A percentile compares a stretch with the other conserved stretches of the same genome.
These are phyloP conservation scores for Candida endomychidarum DNA, from an alignment of 805 yeast genomes.

Conservation along the genomic window DNA sequence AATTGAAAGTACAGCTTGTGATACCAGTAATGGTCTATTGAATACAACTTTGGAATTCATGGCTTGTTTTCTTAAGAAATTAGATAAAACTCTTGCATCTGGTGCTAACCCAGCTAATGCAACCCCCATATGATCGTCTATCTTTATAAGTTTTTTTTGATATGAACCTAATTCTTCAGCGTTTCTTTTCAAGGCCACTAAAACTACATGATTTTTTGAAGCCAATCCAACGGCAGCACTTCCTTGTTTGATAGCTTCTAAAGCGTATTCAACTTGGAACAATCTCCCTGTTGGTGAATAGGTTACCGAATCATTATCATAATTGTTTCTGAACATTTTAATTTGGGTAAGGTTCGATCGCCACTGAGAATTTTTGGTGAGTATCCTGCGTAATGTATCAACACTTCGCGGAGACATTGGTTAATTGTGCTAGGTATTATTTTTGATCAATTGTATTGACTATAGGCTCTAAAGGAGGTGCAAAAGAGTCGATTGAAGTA, in stretches of 20 bases:
- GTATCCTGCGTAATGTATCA: conserved; percentile 2
- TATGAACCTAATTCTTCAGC: conserved; percentile 97
- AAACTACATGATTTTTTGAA: conserved; percentile 81
- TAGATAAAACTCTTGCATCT: conserved; percentile 92
- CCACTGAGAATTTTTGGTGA: conserved; percentile 2
- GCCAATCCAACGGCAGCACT: conserved; percentile 94
- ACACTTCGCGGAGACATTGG: conserved; percentile 1
- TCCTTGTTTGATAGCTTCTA: conserved; percentile 97
- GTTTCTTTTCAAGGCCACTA: conserved; percentile 91
- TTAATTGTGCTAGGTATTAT: too few species aligned
- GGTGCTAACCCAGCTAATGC: conserved; percentile 98
- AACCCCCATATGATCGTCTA: conserved; percentile 91
- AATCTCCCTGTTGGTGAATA: conserved; percentile 94
- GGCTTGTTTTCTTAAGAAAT: conserved; percentile 86
- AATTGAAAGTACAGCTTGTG: conserved; percentile 78
- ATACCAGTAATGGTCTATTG: conserved; percentile 80
- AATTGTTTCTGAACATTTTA: conserved; percentile 86
- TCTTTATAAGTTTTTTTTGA: conserved; percentile 88
- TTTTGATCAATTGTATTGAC: too few species aligned
- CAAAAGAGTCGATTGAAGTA: too few species aligned
- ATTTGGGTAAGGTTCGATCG: background rate
- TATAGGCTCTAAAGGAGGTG: too few species aligned
- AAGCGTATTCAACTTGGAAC: conserved; percentile 85
- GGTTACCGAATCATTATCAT: conserved; percentile 97
- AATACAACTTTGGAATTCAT: conserved; percentile 82